Evolutionary conservation across 768 basidiomycete species (phyloP), one percentile per base, ranked within the genome.

Genomic region (Trametes villosa): DNA sequence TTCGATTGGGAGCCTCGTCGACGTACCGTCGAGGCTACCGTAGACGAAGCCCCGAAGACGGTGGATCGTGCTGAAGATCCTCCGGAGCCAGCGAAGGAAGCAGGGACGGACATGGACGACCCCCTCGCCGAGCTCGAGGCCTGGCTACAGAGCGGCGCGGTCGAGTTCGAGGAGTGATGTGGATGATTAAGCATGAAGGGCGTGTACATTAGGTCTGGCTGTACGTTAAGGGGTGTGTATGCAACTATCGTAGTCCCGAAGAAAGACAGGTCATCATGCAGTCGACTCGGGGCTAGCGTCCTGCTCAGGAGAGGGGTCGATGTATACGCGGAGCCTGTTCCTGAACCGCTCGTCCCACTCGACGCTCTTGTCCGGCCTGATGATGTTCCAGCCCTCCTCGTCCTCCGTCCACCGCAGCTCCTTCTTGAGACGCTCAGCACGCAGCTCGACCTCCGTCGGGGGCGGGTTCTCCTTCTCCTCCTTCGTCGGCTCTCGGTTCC

Each of bases 361-460:
- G 13, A 91, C 86, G 17, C 77, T 76, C 53, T 75, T 75, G 2
- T 85, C 83, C 3, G 87, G 86, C 56, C 85, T 80, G 55, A 96
- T 79, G 55, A 94, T 83, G 40, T 83, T 80, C 90, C 91, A 98
- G 3, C 92, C 95, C 51, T 80, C 80, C 55, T 89, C 76, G 67
- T 96, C 91, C 22, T 83, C 80, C 45, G 85, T 82, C 96, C 96
- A 98, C 67, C 86, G 79, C 66, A 86, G 72, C 76, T 98, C 96
- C 76, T 95, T 96, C 75, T 89, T 89, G 72, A 94, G 72, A 65
- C 96, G 80, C 75, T 98, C 94, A 38, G 88, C 88, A 45, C 90
- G 85, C 57, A 98, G 78, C 70, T 97, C 92, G 22, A 92, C 88
- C 75, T 98, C 94, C 1, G 90, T 94, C 29, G 86, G 86, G 4